These are phyloP conservation scores for Raphanus sativus DNA, from an alignment of 345 rosid genomes.

Conservation along the genomic window DNA sequence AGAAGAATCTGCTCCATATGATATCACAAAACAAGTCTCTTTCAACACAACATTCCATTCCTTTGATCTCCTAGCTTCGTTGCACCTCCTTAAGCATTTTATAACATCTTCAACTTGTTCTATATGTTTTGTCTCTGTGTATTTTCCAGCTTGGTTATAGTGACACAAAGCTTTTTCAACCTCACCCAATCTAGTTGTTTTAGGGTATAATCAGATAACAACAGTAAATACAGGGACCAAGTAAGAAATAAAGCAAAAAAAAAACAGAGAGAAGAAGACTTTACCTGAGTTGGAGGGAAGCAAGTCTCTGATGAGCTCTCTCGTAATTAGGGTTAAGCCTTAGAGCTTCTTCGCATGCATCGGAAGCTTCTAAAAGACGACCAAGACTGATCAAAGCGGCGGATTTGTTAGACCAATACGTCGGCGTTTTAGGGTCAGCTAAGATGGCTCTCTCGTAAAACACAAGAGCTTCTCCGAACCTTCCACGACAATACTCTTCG, in stretches of 20 bases:
- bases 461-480: slow-evolving; percentile 69
- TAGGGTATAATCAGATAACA: background rate
- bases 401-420: slow-evolving; percentile 70
- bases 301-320: slow-evolving; percentile 75
- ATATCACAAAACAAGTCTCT: slow-evolving; percentile 47
- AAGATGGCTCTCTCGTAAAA: slow-evolving; percentile 73
- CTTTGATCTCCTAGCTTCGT: slow-evolving; percentile 43
- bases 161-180: slow-evolving; percentile 62
- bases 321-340: slow-evolving; percentile 60
- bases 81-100: slow-evolving; percentile 46
- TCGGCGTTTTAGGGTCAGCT: slow-evolving; percentile 63
- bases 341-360: slow-evolving; percentile 76
- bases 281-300: slow-evolving; percentile 59
- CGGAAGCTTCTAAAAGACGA: slow-evolving; percentile 64
- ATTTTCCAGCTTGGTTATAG: slow-evolving; percentile 46
- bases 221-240: background rate
- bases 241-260: background rate
- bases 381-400: slow-evolving; percentile 89
- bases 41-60: slow-evolving; percentile 56
- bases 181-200: slow-evolving; percentile 55
- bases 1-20: slow-evolving; percentile 63
- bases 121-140: slow-evolving; percentile 40
- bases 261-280: background rate
- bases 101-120: slow-evolving; percentile 50
- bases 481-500: slow-evolving; percentile 70